Evolutionary conservation across 164 flowering plant species (phyloP).

Genomic region (Malania oleifera): DNA sequence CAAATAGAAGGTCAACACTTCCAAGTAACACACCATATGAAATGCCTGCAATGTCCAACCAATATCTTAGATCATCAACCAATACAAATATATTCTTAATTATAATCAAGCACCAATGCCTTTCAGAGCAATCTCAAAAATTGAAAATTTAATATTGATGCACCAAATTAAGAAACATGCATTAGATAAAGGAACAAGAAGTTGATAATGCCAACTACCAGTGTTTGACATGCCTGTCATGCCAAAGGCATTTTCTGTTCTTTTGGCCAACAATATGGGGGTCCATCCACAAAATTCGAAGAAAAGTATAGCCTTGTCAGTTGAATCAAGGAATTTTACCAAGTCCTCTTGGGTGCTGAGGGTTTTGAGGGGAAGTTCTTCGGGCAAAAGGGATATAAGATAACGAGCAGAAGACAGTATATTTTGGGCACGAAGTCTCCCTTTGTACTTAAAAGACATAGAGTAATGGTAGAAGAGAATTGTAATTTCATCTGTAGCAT

Average conservation of each 20-base stretch:
- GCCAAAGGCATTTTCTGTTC: constrained; percentile 21
- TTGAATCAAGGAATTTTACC: constrained; percentile 48
- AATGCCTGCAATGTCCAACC: background rate
- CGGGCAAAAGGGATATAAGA: constrained; percentile 40
- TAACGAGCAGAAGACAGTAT: constrained; percentile 50
- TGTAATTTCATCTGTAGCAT: constrained; percentile 53
- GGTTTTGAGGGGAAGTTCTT: constrained; percentile 54
- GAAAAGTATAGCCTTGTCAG: constrained; percentile 75
- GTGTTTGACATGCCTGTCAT: constrained; percentile 19
- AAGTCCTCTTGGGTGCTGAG: constrained; percentile 47
- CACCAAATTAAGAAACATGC: too few species aligned
- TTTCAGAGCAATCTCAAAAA: background rate
- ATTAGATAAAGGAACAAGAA: background rate
- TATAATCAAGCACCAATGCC: background rate
- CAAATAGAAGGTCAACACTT: background rate
- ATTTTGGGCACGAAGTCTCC: constrained; percentile 51
- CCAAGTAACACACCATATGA: background rate
- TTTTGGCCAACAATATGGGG: constrained; percentile 34
- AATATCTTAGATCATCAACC: background rate
- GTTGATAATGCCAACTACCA: constrained; percentile 16
- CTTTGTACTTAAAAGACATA: constrained; percentile 61
- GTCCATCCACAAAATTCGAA: constrained; percentile 92
- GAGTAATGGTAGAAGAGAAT: constrained; percentile 58
- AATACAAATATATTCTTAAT: background rate
- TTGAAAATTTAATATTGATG: background rate